Conservation (phyloP, 2,329 filamentous ascomycete genomes). For the Fusarium sp. region DNA sequence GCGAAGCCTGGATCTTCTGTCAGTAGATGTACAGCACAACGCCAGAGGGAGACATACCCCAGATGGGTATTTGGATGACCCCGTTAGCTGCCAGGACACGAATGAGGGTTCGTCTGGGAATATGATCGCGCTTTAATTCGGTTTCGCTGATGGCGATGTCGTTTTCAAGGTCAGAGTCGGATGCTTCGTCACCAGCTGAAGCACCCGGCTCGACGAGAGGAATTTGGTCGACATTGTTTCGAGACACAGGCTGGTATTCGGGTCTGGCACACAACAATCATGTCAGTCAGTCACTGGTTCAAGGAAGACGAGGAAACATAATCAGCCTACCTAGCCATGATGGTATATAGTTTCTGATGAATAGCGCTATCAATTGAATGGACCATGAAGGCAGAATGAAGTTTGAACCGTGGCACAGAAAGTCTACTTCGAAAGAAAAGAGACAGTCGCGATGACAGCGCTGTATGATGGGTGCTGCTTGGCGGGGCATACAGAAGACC, state of each 20-base stretch:
- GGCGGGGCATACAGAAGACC: not conserved
- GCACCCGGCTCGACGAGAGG: not conserved
- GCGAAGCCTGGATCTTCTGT: not conserved
- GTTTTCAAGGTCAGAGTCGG: not conserved
- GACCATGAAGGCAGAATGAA: not conserved
- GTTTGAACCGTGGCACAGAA: not conserved
- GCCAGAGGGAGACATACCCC: not conserved
- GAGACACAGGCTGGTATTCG: not conserved
- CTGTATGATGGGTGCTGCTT: not conserved
- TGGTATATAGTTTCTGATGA: not conserved
- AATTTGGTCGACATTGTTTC: not conserved
- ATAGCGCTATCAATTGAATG: not conserved
- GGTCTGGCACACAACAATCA: not conserved
- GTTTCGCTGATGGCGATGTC: not conserved
- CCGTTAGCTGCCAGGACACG: not conserved
- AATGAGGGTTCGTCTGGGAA: not conserved
- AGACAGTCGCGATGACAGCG: not conserved
- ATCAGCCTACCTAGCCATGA: not conserved
- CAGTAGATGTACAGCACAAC: accelerated
- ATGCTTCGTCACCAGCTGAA: not conserved
- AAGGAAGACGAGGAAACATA: not conserved
- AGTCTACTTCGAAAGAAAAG: not conserved
- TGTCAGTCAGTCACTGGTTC: not conserved
- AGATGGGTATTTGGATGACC: not conserved
- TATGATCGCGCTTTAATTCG: not conserved